Evolutionary conservation across 1,139 yeast species (phyloP), one percentile per base, ranked within the genome.

Genomic region (Zygosaccharomyces sapae): DNA sequence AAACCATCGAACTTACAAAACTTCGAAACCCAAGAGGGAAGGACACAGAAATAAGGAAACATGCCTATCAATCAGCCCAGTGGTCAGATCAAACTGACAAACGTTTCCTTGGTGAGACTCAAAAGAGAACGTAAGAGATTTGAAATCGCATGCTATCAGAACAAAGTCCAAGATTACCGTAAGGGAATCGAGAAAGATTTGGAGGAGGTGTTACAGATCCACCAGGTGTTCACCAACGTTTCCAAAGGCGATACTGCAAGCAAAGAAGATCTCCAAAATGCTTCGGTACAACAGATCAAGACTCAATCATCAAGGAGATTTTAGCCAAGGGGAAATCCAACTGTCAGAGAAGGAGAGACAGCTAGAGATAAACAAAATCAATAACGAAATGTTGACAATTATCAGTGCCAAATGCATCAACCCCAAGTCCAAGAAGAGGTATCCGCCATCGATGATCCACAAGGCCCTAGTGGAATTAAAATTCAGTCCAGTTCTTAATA

Each of bases 121-220:
- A 86, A 85, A 62, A 88, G 86, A 64, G 96, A 92, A 29, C 87
- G 87, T 63, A 86, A 87, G 67, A 72, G 97, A 54, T 92, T 89
- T 61, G 98, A 92, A 67, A 79, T 94, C 41, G 98, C 97, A 0
- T 92, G 98, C 64, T 92, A 92, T 66, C 97, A 88, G 62, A 92
- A 92, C 62, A 92, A 94, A 63, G 97, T 92, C 10, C 97, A 90
- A 63, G 98, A 92, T 67, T 92, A 92, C 83, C 75, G 97, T 58
- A 64, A 89, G 84, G 65, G 83, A 82, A 70, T 75, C 8, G 98
- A 94, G 63, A 92, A 87, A 58, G 97, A 92, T 64, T 67, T 94
- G 9, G 98, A 92, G 69, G 98, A 92, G 64, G 98, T 92, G 3
- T 72, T 92, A 37, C 98, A 92, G 64, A 89, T 92, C 45, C 96